Base-by-base conservation (phyloP, 257 asterid genomes). In the Fraxinus cuspidata region DNA sequence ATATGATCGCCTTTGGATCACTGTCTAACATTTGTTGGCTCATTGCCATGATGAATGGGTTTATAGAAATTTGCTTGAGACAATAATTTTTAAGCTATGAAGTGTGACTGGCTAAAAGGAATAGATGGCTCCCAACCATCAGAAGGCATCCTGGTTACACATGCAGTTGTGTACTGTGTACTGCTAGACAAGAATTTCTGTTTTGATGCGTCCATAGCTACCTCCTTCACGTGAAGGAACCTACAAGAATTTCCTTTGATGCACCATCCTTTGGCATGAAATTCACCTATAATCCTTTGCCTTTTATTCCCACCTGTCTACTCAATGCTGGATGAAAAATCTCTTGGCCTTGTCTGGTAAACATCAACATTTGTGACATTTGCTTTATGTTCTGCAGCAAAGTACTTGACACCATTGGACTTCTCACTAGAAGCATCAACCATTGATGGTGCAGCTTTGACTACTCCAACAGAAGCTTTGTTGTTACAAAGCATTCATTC, bases 181-280 rank as follows among this genome's bases (percentile, higher is more conserved):
- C 78, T 92, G 64, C 75, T 58, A 19, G 63, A 51, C 5, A 13
- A 44, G 13, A 13, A 13, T 13, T 44, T 82, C 81, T 82, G 72
- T 58, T 67, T 68, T 53, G 82, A 81, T 49, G 85, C 84, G 77
- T 81, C 88, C 70, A 66, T 71, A 42, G 25, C 49, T 72, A 85
- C 93, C 74, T 84, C 89, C 70, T 81, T 90, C 60, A 82, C 58
- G 74, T 96, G 99, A 84, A 92, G 93, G 84, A 93, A 93, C 79
- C 90, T 89, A 84, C 99, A 96, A 3, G 92, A 83, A 32, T 65
- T 88, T 70, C 97, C 97, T 87, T 85, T 89, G 80, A 93, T 88
- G 86, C 99, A 96, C 98, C 98, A 96, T 38, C 98, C 99, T 84
- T 88, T 89, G 72, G 95, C 86, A 77, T 89, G 87, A 81, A 88